A percentile compares a stretch with the other conserved stretches of the same genome.
These are phyloP conservation scores for Cutaneotrichosporon curvatum DNA, from an alignment of 1,284 basidiomycete species.

Conservation along the genomic window DNA sequence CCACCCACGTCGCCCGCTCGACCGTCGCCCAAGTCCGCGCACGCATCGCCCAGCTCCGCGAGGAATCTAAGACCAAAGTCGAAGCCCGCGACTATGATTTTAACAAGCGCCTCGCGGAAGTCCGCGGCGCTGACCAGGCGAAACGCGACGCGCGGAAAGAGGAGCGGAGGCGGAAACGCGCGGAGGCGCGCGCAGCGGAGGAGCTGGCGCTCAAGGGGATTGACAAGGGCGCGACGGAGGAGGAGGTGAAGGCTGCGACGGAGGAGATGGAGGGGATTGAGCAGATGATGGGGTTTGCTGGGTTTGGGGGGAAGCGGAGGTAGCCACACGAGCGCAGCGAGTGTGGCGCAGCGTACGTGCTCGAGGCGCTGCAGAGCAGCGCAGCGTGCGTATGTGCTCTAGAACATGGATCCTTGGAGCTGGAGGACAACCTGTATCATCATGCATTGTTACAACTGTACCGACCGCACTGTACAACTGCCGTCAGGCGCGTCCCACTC, in stretches of 20 bases:
- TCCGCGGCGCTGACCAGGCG: slow-evolving; percentile 55
- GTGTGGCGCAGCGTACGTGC: too few species aligned
- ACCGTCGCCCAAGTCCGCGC: slow-evolving; percentile 85
- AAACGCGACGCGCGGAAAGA: slow-evolving; percentile 56
- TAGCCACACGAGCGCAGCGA: too few species aligned
- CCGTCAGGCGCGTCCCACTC: too few species aligned
- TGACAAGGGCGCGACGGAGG: slow-evolving; percentile 9
- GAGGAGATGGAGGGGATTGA: slow-evolving; percentile 56
- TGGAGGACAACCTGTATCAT: too few species aligned
- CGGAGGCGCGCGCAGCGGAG: slow-evolving; percentile 30
- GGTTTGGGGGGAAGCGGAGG: slow-evolving; percentile 56
- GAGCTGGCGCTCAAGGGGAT: slow-evolving; percentile 20
- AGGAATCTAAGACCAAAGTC: slow-evolving; percentile 71
- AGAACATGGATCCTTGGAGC: too few species aligned
- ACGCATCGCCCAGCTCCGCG: slow-evolving; percentile 78
- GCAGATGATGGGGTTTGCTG: slow-evolving; percentile 84
- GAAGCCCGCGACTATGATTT: slow-evolving; percentile 87
- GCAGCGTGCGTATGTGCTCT: too few species aligned
- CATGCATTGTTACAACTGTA: too few species aligned
- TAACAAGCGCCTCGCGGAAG: slow-evolving; percentile 73
- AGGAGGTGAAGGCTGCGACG: slow-evolving; percentile 16
- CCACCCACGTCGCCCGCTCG: slow-evolving; percentile 81
- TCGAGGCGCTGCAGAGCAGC: too few species aligned
- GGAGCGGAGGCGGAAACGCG: slow-evolving; percentile 46
- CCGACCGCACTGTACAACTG: too few species aligned